Conservation (phyloP, 352 stramenopile genomes). For the Sclerospora graminicola region DNA sequence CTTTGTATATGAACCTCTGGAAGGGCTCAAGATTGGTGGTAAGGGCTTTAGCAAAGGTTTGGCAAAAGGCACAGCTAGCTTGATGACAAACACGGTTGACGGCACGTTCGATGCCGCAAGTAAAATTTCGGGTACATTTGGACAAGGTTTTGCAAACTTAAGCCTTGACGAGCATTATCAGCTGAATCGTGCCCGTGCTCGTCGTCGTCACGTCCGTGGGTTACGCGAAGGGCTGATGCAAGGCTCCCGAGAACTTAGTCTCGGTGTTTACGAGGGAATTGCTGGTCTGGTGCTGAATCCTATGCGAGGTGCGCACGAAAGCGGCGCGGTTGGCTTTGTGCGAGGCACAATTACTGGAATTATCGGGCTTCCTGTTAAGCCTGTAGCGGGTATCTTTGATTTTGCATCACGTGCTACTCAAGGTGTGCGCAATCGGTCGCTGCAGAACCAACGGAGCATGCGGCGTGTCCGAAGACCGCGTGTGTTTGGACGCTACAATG, state of each 20-base stretch:
- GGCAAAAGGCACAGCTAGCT: conserved; percentile 78
- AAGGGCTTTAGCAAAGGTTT: conserved; percentile 82
- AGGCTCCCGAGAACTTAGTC: conserved; percentile 74
- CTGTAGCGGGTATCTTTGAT: conserved; percentile 82
- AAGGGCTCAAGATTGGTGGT: conserved; percentile 84
- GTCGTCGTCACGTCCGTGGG: conserved; percentile 66
- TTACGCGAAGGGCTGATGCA: conserved; percentile 74
- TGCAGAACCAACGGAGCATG: conserved; percentile 74
- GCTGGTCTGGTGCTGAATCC: conserved; percentile 70
- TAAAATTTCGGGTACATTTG: conserved; percentile 85
- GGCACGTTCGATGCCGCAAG: conserved; percentile 82
- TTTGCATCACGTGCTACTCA: conserved; percentile 84
- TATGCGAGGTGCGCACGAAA: conserved; percentile 71
- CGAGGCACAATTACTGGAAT: conserved; percentile 81
- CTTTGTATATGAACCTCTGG: conserved; percentile 95
- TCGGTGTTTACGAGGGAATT: conserved; percentile 80
- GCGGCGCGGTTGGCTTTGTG: conserved; percentile 75
- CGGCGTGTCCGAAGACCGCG: conserved; percentile 63
- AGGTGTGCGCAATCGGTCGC: conserved; percentile 73
- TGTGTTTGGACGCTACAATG: conserved; percentile 85
- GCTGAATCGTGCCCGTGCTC: conserved; percentile 66
- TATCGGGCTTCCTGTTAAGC: conserved; percentile 79
- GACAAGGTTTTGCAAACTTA: conserved; percentile 76
- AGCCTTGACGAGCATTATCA: conserved; percentile 85
- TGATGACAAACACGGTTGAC: conserved; percentile 82